Conservation (phyloP, 1,139 yeast genomes). For the Spencermartinsiella ligniputridi region DNA sequence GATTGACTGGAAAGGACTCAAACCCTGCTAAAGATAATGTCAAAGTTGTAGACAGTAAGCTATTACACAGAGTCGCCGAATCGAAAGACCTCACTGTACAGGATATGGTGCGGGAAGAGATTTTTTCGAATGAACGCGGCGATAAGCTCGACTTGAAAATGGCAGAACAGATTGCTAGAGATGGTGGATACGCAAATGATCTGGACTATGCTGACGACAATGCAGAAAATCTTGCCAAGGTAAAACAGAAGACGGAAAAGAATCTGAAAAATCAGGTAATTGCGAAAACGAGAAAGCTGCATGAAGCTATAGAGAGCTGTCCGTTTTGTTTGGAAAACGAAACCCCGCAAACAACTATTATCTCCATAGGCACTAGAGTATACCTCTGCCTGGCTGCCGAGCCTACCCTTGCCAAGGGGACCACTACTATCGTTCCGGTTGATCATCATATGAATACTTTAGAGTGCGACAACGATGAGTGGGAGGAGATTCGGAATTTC, state of each 20-base stretch:
- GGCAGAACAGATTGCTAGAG: constrained; percentile 35
- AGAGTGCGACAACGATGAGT: constrained; percentile 41
- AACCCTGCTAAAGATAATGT: constrained; percentile 5
- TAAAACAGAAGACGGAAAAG: constrained; percentile 16
- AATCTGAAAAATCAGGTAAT: constrained; percentile 29
- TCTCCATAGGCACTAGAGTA: constrained; percentile 31
- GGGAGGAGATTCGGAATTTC: constrained; percentile 43
- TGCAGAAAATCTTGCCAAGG: constrained; percentile 36
- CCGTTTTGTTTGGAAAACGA: constrained; percentile 37
- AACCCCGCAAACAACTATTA: constrained; percentile 24
- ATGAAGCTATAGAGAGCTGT: constrained; percentile 36
- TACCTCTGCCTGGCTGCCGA: constrained; percentile 33
- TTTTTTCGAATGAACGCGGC: constrained; percentile 23
- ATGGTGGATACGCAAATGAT: constrained; percentile 35
- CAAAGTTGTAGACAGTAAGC: constrained; percentile 11
- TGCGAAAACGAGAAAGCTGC: constrained; percentile 27
- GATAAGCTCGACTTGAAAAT: constrained; percentile 22
- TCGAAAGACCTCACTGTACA: constrained; percentile 31
- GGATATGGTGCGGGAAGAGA: constrained; percentile 40
- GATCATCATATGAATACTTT: constrained; percentile 41
- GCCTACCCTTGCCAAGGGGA: constrained; percentile 37
- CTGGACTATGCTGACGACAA: constrained; percentile 43
- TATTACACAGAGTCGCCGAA: constrained; percentile 2
- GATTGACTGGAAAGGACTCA: not conserved
- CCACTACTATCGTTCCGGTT: constrained; percentile 40